phyloP scores from a whole-genome alignment of 2,329 filamentous ascomycete genomes.

The Penicillium italicum region DNA sequence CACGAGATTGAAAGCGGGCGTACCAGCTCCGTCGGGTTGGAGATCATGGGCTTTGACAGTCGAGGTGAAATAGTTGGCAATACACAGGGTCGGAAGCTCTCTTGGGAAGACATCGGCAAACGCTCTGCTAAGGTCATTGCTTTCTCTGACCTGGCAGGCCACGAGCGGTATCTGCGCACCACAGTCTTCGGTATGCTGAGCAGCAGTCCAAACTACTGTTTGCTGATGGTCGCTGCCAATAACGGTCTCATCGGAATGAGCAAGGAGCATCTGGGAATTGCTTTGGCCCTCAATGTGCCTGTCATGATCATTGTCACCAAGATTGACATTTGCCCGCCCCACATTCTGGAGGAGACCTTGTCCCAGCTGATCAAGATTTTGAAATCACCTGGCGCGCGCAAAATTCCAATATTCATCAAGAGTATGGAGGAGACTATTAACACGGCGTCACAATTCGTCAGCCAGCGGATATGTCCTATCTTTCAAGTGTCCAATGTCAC shows the following conservation, averaged over 20 bases:
- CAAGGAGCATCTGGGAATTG: conserved; percentile 95
- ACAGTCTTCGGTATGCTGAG: conserved; percentile 94
- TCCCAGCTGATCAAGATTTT: conserved; percentile 88
- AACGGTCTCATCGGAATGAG: conserved; percentile 98
- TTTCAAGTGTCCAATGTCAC: conserved; percentile 99
- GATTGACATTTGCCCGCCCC: conserved; percentile 94
- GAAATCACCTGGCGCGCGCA: conserved; percentile 87
- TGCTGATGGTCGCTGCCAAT: conserved; percentile 97
- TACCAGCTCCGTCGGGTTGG: conserved; percentile 96
- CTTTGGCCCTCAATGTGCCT: conserved; percentile 88
- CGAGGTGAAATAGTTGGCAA: conserved; percentile 77
- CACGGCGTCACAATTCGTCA: conserved; percentile 93
- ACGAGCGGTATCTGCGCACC: conserved; percentile 90
- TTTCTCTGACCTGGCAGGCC: conserved; percentile 91
- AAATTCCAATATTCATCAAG: conserved; percentile 95
- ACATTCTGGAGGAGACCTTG: conserved; percentile 91
- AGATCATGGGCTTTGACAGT: conserved; percentile 96
- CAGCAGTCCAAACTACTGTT: conserved; percentile 93
- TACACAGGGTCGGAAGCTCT: conserved; percentile 78
- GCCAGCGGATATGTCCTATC: conserved; percentile 89
- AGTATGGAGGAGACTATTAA: conserved; percentile 87
- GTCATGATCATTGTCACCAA: conserved; percentile 98
- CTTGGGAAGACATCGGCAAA: conserved; percentile 97
- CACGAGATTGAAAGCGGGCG: conserved; percentile 95
- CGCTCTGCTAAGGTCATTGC: conserved; percentile 93